A percentile compares a stretch with the other conserved stretches of the same genome.
Conservation (phyloP, 2,329 filamentous ascomycete species). For the Claviceps pazoutovae region DNA sequence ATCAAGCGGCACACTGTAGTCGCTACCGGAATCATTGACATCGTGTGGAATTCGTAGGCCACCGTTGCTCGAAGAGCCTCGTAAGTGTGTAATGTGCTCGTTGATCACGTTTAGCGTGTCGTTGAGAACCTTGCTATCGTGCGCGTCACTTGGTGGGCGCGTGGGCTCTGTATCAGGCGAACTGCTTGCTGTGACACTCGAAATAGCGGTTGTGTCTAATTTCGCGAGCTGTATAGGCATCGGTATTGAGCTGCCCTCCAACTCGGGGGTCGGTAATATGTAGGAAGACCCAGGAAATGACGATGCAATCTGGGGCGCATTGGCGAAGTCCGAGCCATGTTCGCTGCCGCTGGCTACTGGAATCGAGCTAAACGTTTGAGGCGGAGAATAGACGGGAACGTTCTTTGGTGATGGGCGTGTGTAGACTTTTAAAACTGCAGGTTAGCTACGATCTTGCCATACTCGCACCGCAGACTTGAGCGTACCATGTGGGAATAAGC, state of each 20-base stretch:
- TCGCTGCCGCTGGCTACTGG: conserved; percentile 17
- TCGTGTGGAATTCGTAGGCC: conserved; percentile 39
- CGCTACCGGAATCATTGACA: conserved; percentile 68
- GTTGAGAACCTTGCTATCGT: conserved; percentile 65
- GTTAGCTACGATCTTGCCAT: conserved; percentile 14
- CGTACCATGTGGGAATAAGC: conserved; percentile 70
- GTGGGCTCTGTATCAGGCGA: conserved; percentile 16
- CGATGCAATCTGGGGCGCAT: conserved; percentile 15
- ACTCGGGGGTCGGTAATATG: conserved; percentile 18
- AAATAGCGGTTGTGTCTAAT: conserved; percentile 14
- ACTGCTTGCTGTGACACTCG: conserved; percentile 15
- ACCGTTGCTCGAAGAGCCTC: conserved; percentile 38
- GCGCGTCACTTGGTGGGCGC: conserved; percentile 28
- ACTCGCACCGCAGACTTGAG: conserved; percentile 1
- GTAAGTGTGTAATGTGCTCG: conserved; percentile 86
- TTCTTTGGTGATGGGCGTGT: conserved; percentile 43
- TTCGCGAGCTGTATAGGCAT: conserved; percentile 31
- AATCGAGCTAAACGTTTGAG: conserved; percentile 18
- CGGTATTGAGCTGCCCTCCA: conserved; percentile 20
- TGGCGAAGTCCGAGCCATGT: conserved; percentile 9
- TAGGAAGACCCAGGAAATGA: conserved; percentile 16
- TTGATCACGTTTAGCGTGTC: conserved; percentile 94
- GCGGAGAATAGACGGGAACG: conserved; percentile 16
- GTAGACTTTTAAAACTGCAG: conserved; percentile 34
- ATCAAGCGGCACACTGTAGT: conserved; percentile 70